phyloP scores from a whole-genome alignment of 257 asterid species.

The Catharanthus roseus region DNA sequence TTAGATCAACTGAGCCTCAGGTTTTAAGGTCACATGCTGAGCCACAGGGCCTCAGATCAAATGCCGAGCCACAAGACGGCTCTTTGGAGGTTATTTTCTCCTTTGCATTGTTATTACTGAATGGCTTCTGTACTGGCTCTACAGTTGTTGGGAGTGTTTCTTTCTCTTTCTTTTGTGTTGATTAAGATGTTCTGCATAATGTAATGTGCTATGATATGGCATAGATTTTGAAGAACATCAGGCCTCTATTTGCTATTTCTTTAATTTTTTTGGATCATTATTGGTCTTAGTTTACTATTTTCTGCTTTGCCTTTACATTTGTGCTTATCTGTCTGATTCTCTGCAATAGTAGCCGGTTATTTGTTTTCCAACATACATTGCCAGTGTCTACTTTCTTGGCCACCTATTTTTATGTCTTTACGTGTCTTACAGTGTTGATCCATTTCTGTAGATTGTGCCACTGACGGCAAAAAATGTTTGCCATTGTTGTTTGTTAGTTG shows the following conservation, averaged over 20 bases:
- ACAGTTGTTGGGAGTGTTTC: background rate
- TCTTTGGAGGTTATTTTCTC: conserved; percentile 56
- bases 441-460: background rate
- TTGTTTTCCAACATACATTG: background rate
- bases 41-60: conserved; percentile 49
- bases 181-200: background rate
- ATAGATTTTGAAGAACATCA: background rate
- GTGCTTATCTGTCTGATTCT: background rate
- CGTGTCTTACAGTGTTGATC: background rate
- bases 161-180: background rate
- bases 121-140: background rate
- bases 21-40: conserved; percentile 48
- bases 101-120: background rate
- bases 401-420: background rate
- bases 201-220: background rate
- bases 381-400: background rate
- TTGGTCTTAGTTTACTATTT: background rate
- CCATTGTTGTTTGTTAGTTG: background rate
- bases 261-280: background rate
- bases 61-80: conserved; percentile 52
- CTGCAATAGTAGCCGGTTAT: background rate
- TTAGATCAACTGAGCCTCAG: conserved; percentile 58
- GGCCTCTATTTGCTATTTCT: background rate
- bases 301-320: background rate
- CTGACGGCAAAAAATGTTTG: background rate